phyloP scores from a whole-genome alignment of 805 yeast species.

The Cyberlindnera xylosilytica region DNA sequence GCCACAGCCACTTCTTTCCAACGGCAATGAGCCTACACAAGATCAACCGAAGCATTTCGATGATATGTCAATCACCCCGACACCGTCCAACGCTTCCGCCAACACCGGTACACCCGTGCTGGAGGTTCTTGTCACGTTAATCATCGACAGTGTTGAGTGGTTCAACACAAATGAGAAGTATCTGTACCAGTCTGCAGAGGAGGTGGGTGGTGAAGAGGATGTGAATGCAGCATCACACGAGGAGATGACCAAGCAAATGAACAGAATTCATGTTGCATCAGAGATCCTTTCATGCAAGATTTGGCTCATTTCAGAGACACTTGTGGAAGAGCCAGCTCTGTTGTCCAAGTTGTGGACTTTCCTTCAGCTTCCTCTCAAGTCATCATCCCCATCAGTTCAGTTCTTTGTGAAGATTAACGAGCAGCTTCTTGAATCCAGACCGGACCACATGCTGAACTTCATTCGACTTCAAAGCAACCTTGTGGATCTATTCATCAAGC shows the following conservation, averaged over 20 bases:
- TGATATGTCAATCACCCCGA: constrained; percentile 1
- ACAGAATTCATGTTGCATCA: constrained; percentile 60
- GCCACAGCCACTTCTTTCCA: not conserved
- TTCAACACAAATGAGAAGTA: constrained; percentile 28
- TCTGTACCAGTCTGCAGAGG: constrained; percentile 10
- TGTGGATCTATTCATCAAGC: constrained; percentile 69
- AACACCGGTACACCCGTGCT: constrained; percentile 36
- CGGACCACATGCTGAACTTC: constrained; percentile 51
- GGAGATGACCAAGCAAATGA: constrained; percentile 22
- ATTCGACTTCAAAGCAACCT: constrained; percentile 52
- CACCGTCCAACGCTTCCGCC: not conserved
- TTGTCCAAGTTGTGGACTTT: constrained; percentile 76
- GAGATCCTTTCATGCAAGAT: constrained; percentile 87
- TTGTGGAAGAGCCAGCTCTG: constrained; percentile 67
- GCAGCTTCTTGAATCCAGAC: constrained; percentile 78
- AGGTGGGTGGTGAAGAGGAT: constrained; percentile 13
- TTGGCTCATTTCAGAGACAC: constrained; percentile 87
- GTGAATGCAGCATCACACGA: constrained; percentile 8
- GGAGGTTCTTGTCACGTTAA: constrained; percentile 40
- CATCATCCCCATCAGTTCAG: constrained; percentile 72
- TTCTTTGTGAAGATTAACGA: constrained; percentile 87
- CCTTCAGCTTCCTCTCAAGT: constrained; percentile 50
- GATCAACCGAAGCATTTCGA: not conserved
- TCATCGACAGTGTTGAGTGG: constrained; percentile 40
- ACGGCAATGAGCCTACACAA: constrained; percentile 6